Evolutionary conservation across 768 basidiomycete species (phyloP), one percentile per base, ranked within the genome.

Genomic region (Infundibulicybe gibba): DNA sequence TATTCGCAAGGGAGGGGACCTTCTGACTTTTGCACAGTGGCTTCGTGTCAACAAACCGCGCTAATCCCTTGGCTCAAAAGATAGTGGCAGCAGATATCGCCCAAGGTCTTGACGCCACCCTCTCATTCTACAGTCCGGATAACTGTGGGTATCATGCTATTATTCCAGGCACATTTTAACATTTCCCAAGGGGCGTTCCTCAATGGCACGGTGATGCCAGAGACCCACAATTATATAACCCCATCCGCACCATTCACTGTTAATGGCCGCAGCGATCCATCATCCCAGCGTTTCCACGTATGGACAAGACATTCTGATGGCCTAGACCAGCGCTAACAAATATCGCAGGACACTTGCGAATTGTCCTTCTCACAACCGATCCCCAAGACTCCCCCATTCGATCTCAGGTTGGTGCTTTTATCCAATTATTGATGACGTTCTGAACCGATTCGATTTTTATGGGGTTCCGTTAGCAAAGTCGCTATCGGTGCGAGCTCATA

Each of bases 1-100:
- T 43, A 37, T 37, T 16, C 21, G 32, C 16, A 14, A 12, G 32
- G 37, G 21, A 3, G 5, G n/a, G 11, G 10, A 15, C 14, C 37
- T 21, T 17, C 21, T 13, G 41, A 5, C 39, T 0, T 20, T 20
- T 41, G 25, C 16, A 14, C 48, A 83, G 81, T 3, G 81, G 81
- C 3, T 84, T 81, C 61, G 68, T 77, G 42, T 77, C 80, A 2
- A 74, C 72, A 8, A 64, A 61, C 19, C 75, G 81, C 19, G 80
- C 71, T 6, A 82, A 77, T 51, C 64, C 73, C 4, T 70, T 85
- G 5, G 82, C 83, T 2, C 72, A 77, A 51, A 82, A 79, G 60
- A 80, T 85, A 34, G 63, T 83, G 9, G 69, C 69, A 11, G 68
- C 72, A 2, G 74, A 76, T 53, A 81, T 84, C 38, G 66, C 62